Conservation (phyloP, 441 rosid genomes). For the Gossypium trilobum region DNA sequence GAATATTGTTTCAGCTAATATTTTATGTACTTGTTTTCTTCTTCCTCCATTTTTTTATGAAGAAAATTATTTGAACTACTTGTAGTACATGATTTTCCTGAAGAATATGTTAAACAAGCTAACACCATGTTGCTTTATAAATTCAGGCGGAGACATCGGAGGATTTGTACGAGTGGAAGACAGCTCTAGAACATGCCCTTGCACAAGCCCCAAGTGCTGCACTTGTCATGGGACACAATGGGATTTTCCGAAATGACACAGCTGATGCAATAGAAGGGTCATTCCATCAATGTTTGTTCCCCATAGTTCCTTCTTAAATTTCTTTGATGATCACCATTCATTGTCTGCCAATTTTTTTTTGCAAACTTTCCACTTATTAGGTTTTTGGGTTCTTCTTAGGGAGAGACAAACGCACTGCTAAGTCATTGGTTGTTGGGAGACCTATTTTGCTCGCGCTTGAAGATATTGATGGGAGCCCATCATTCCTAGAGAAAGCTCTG, state of each 20-base stretch:
- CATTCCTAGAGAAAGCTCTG: constrained; percentile 99
- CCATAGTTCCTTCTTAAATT: constrained; percentile 11
- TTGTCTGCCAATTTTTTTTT: constrained; percentile 5
- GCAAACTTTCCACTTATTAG: constrained; percentile 1
- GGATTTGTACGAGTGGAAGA: constrained; percentile 91
- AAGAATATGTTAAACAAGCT: not conserved
- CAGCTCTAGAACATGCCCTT: constrained; percentile 88
- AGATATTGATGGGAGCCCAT: constrained; percentile 97
- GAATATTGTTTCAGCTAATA: constrained; percentile 8
- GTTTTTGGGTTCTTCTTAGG: constrained; percentile 35
- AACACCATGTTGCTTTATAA: constrained; percentile 12
- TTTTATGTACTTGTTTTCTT: not conserved
- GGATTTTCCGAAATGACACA: constrained; percentile 65
- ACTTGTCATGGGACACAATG: constrained; percentile 89
- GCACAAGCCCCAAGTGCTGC: constrained; percentile 95
- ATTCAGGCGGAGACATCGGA: constrained; percentile 85
- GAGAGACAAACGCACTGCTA: constrained; percentile 81
- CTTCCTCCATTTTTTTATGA: not conserved
- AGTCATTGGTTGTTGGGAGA: constrained; percentile 95
- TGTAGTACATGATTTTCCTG: constrained; percentile 3
- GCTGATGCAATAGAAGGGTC: constrained; percentile 70
- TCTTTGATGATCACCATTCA: constrained; percentile 8
- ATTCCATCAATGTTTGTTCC: constrained; percentile 60
- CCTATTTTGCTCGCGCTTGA: constrained; percentile 98
- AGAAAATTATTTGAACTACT: not conserved